Evolutionary conservation across 306 rosid species (phyloP).

Genomic region (Vachellia pachyceras): DNA sequence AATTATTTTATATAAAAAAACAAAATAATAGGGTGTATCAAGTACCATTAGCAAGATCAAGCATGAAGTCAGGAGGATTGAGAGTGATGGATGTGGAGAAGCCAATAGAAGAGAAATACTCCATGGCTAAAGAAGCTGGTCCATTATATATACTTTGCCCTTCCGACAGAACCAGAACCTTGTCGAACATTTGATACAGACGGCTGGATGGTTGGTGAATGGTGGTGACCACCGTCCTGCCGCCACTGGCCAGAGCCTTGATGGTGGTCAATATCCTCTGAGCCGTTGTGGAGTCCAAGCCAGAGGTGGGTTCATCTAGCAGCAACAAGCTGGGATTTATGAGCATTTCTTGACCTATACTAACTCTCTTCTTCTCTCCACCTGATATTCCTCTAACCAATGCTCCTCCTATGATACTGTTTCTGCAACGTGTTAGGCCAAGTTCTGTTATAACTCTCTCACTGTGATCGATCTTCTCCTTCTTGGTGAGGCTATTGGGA

Average conservation of each 20-base stretch:
- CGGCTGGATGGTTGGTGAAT: conserved; percentile 90
- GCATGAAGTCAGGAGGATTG: conserved; percentile 83
- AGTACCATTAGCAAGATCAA: conserved; percentile 71
- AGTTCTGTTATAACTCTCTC: conserved; percentile 69
- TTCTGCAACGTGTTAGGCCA: conserved; percentile 60
- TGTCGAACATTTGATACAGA: conserved; percentile 83
- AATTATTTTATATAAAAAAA: too few relatives aligned
- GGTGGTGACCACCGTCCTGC: conserved; percentile 82
- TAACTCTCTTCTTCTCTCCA: conserved; percentile 85
- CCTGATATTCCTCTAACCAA: conserved; percentile 81
- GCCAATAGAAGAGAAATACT: conserved; percentile 68
- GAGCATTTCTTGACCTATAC: conserved; percentile 88
- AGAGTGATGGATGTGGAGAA: conserved; percentile 64
- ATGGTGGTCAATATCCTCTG: conserved; percentile 64
- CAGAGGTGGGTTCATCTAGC: conserved; percentile 88
- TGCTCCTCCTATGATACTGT: conserved; percentile 85
- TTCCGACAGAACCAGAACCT: conserved; percentile 73
- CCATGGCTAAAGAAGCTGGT: conserved; percentile 62
- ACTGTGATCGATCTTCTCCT: conserved; percentile 61
- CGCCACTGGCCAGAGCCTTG: conserved; percentile 64
- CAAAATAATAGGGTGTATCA: too few relatives aligned
- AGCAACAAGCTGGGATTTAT: conserved; percentile 75
- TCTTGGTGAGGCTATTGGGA: conserved; percentile 54
- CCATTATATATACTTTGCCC: conserved; percentile 78
- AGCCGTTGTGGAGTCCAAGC: conserved; percentile 89